Evolutionary conservation across 1,139 yeast species (phyloP), one percentile per base, ranked within the genome.

Genomic region (Blastobotrys persicus): DNA sequence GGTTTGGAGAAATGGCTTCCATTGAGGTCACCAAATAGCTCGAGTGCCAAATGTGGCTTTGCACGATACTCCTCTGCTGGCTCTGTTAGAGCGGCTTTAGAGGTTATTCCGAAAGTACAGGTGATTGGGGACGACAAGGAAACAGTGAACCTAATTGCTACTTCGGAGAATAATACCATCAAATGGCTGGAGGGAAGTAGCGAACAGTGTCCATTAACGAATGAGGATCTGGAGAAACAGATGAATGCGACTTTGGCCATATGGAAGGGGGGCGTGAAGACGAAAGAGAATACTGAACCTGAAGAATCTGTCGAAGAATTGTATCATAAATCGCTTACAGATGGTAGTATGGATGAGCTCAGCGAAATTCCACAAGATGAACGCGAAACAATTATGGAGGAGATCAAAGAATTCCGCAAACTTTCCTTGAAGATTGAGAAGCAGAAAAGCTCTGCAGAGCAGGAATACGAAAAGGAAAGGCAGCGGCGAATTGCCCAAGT

Each of bases 381-480:
- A 33, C 54, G 64, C 3, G 65, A 57, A 4, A 53, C 55, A 17
- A 55, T 66, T 20, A 56, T 59, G 33, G 53, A 55, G 31, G 72
- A 68, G 40, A 67, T 68, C 41, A 58, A 59, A 18, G 54, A 60
- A 35, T 68, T 68, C 52, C 49, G 72, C 49, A 59, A 65, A 32
- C 64, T 64, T 18, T 59, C 70, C 1, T 51, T 61, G 49, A 59
- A 47, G 45, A 52, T 48, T 38, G 65, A 57, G 50, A 56, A 49
- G 50, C 54, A 49, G 11, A 53, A 61, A 34, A 46, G 52, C 6
- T 56, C 57, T 12, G 59, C 57, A 33, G 58, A 54, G 34, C 57
- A 54, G n/a, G 59, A 56, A 23, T 61, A 56, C 38, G 56, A 55
- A 45, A 51, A 49, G 52, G 9, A 38, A n/a, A 47, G 54, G 19